Evolutionary conservation across 2,329 filamentous ascomycete species (phyloP).

Genomic region (Aspergillus sp.): DNA sequence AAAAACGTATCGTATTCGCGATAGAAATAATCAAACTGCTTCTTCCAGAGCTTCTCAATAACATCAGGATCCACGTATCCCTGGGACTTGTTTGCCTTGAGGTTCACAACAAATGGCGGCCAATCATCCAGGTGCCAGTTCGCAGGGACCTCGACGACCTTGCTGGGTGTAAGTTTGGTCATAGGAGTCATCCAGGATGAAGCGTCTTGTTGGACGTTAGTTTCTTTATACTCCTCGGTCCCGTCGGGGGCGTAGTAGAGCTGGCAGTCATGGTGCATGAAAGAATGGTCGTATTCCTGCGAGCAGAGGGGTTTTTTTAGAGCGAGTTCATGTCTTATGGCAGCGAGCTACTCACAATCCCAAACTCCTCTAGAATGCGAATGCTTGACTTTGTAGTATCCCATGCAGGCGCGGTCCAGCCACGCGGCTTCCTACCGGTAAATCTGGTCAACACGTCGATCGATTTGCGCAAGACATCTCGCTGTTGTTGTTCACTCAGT

Average conservation of each 20-base stretch:
- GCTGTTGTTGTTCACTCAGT: too few relatives aligned
- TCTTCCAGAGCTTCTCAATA: constrained; percentile 62
- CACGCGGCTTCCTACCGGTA: too few relatives aligned
- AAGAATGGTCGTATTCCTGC: constrained; percentile 42
- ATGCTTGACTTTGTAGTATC: constrained; percentile 67
- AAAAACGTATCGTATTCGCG: constrained; percentile 54
- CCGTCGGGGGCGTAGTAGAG: constrained; percentile 39
- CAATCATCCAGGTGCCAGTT: constrained; percentile 47
- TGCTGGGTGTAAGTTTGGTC: constrained; percentile 45
- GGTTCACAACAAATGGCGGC: constrained; percentile 48
- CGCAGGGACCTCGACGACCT: constrained; percentile 44
- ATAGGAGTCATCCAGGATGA: constrained; percentile 48
- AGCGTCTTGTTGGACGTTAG: constrained; percentile 41
- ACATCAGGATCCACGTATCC: constrained; percentile 59
- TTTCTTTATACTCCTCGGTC: constrained; percentile 43
- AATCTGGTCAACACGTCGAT: too few relatives aligned
- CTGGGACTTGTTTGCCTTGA: constrained; percentile 49
- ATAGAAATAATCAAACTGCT: constrained; percentile 68
- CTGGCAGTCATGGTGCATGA: constrained; percentile 46
- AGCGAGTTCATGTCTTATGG: too few relatives aligned
- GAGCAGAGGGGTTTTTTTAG: too few relatives aligned
- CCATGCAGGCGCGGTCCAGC: constrained; percentile 70
- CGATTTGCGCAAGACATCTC: too few relatives aligned
- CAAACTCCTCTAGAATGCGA: constrained; percentile 42
- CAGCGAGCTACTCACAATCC: constrained; percentile 31